Evolutionary conservation across 805 yeast species (phyloP), one percentile per base, ranked within the genome.

Genomic region (Pichia eremophila): DNA sequence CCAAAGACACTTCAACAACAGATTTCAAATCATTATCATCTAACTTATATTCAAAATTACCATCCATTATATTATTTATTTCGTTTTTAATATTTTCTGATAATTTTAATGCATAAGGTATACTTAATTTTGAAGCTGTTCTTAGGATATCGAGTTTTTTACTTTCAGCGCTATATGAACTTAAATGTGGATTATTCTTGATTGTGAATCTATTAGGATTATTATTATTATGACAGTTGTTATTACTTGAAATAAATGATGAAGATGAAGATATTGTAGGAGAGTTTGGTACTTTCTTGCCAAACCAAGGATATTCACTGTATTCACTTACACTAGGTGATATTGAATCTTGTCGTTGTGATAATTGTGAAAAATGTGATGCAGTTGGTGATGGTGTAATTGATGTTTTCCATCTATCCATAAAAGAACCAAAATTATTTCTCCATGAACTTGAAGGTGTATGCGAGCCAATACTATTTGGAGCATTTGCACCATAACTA

Each of bases 401-500:
- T 5, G 50, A 41, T 39, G 32, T 39, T 40, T 59, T 56, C 62
- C 62, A 58, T 15, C 61, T 48, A 12, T 63, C 66, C 42, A 62
- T 52, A 31, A 62, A 56, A 0, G 65, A 62, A 2, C 66, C 65
- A 40, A 61, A 46, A 28, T 55, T 56, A 25, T 55, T 53, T 41
- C 67, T 51, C 67, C 66, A 59, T 29, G 69, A 60, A 25, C 58
- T 57, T 28, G 54, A 41, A 2, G 47, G 36, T 4, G 43, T 38
- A n/a, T 48, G 45, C 11, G 51, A 48, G 8, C 50, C 49, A 10
- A 29, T 17, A 27, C 49, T 45, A 39, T 32, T 45, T n/a, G 51
- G 40, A 27, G 47, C 32, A 18, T 18, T 43, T 2, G 47, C 54
- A 8, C 72, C 65, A 40, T 72, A 62, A 12, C 77, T 70, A 15